phyloP scores from a whole-genome alignment of 208 protist genomes.

The Kentomonas sorsogonicus region DNA sequence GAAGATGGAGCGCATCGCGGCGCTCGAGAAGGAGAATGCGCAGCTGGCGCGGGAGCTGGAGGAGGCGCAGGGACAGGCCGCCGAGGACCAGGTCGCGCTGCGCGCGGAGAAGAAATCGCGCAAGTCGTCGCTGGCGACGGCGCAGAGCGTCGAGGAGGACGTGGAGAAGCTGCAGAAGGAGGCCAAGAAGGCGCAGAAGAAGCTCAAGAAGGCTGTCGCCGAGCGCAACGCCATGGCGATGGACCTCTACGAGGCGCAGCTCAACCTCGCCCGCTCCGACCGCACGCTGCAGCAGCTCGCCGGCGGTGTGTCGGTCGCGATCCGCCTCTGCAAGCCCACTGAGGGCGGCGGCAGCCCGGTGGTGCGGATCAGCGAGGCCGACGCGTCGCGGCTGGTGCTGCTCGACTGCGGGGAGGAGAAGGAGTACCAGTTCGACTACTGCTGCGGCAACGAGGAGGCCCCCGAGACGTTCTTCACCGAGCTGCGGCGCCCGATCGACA shows the following conservation, averaged over 20 bases:
- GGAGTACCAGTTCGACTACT: slow-evolving; percentile 32
- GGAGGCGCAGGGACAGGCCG: slow-evolving; percentile 21
- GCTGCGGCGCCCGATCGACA: slow-evolving; percentile 19
- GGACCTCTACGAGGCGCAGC: slow-evolving; percentile 29
- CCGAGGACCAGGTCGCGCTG: slow-evolving; percentile 6
- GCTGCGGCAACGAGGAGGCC: slow-evolving; percentile 18
- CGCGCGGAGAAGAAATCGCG: slow-evolving; percentile 7
- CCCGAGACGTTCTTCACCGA: slow-evolving; percentile 30
- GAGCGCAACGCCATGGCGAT: slow-evolving; percentile 22
- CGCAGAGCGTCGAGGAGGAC: slow-evolving; percentile 6
- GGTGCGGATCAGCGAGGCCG: slow-evolving; percentile 15
- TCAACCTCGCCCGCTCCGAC: slow-evolving; percentile 27
- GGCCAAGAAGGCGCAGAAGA: slow-evolving; percentile 34
- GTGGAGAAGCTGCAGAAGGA: slow-evolving; percentile 20
- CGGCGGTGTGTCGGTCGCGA: slow-evolving; percentile 33
- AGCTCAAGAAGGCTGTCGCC: slow-evolving; percentile 23
- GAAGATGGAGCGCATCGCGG: slow-evolving; percentile 21
- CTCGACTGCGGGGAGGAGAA: slow-evolving; percentile 27
- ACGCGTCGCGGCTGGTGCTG: slow-evolving; percentile 33
- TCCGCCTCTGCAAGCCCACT: slow-evolving; percentile 6
- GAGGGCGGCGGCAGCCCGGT: slow-evolving; percentile 4
- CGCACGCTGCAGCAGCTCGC: slow-evolving; percentile 27
- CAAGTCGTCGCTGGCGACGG: slow-evolving; percentile 10
- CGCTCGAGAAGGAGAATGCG: slow-evolving; percentile 35
- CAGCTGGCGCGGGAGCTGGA: slow-evolving; percentile 37